A percentile compares a stretch with the other conserved stretches of the same genome.
These are phyloP conservation scores for Cordia subcordata DNA, from an alignment of 257 asterid species.

Conservation along the genomic window DNA sequence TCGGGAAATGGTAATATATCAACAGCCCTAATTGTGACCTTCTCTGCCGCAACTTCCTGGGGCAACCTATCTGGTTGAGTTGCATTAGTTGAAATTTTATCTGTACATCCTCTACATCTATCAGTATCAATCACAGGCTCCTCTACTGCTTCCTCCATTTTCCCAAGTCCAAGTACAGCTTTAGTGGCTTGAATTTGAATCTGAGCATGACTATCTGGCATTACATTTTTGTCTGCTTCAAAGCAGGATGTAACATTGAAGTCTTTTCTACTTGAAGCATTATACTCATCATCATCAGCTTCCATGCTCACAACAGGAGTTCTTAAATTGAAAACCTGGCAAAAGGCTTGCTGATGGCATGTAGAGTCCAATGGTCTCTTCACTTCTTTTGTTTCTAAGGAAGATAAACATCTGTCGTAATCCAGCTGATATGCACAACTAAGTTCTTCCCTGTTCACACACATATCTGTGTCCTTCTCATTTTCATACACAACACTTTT, in stretches of 20 bases:
- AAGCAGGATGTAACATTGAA: slow-evolving; percentile 19
- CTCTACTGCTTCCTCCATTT: slow-evolving; percentile 10
- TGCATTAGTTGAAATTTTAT: slow-evolving; percentile 20
- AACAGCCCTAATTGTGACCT: slow-evolving; percentile 7
- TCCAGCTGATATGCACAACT: slow-evolving; percentile 18
- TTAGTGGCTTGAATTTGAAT: slow-evolving; percentile 20
- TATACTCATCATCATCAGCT: slow-evolving; percentile 21
- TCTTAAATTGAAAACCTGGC: slow-evolving; percentile 12
- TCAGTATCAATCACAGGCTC: slow-evolving; percentile 20
- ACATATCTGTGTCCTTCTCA: slow-evolving; percentile 11
- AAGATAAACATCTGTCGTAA: slow-evolving; percentile 16
- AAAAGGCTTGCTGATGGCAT: slow-evolving; percentile 27
- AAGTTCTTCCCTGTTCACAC: slow-evolving; percentile 13
- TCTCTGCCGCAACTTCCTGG: slow-evolving; percentile 17
- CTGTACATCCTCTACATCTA: slow-evolving; percentile 19
- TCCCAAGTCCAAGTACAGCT: slow-evolving; percentile 23
- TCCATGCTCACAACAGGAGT: slow-evolving; percentile 23
- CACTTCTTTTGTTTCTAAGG: slow-evolving; percentile 13
- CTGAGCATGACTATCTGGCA: slow-evolving; percentile 20
- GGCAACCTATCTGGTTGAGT: slow-evolving; percentile 13
- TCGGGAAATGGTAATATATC: slow-evolving; percentile 9
- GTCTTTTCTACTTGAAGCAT: slow-evolving; percentile 12
- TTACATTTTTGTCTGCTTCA: slow-evolving; percentile 31
- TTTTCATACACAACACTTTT: slow-evolving; percentile 15
- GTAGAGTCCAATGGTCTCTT: slow-evolving; percentile 15